phyloP scores from a whole-genome alignment of 495 filamentous ascomycete genomes.

The Daldinia grandis region DNA sequence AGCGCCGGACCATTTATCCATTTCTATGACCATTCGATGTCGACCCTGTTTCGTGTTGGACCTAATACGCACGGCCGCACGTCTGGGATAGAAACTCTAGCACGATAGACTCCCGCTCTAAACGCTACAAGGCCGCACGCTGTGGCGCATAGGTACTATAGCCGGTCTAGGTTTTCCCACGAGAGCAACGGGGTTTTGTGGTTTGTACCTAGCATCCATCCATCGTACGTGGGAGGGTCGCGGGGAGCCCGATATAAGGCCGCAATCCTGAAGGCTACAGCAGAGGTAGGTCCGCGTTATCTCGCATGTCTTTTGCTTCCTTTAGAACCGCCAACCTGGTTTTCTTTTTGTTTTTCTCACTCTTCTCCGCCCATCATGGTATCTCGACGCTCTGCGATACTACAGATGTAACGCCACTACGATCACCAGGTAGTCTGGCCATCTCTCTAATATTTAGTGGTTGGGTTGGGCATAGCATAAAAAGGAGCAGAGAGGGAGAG shows the following conservation, averaged over 20 bases:
- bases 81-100: constrained; percentile 29
- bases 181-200: background rate
- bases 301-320: constrained; percentile 3
- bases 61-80: constrained; percentile 21
- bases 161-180: constrained; percentile 26
- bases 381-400: constrained; percentile 9
- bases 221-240: background rate
- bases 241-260: constrained; percentile 24
- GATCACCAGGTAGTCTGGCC: constrained; percentile 1
- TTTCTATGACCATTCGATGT: constrained; percentile 35
- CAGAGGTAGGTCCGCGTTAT: too few relatives aligned
- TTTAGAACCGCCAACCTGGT: constrained; percentile 6
- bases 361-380: constrained; percentile 5
- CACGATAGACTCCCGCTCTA: constrained; percentile 28
- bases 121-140: constrained; percentile 12
- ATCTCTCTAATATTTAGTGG: constrained; percentile 4
- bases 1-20: background rate
- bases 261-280: constrained; percentile 25
- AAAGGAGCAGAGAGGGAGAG: too few relatives aligned
- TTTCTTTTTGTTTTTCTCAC: background rate
- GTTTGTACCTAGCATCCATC: too few relatives aligned
- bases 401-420: constrained; percentile 25
- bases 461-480: constrained; percentile 19
- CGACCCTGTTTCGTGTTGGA: constrained; percentile 16
- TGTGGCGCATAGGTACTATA: constrained; percentile 7